Evolutionary conservation across 1,284 basidiomycete genomes (phyloP), one percentile per base, ranked within the genome.

Genomic region (Salmacisia buchloeana): DNA sequence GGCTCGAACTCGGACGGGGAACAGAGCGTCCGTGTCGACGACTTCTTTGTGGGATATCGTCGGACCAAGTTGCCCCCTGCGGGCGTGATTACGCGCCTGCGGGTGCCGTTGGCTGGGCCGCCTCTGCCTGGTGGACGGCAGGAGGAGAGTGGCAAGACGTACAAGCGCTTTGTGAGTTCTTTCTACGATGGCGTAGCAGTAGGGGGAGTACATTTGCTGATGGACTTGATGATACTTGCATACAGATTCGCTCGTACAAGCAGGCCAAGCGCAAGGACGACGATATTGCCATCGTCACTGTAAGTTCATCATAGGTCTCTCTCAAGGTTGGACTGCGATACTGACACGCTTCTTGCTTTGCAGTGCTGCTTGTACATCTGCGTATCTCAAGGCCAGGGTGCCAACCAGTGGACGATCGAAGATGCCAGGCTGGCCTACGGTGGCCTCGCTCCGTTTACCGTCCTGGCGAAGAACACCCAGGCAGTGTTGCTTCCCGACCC

Each of bases 281-380:
- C 60, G 80, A 81, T 59, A 81, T 81, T 52, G 78, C 80, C 36
- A 81, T 80, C 57, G 80, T 81, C 45, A 80, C 75, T 0, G 70
- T 67, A 12, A 80, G 80, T 66, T 67, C n/a, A n/a, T n/a, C n/a
- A n/a, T n/a, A n/a, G n/a, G n/a, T n/a, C n/a, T n/a, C n/a, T n/a
- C 25, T 43, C 57, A 34, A 2, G 5, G 18, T 59, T 33, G 18
- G 29, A 31, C 18, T 7, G 18, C 25, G 25, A 3, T 10, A 38
- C 27, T 34, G 35, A 54, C 0, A 65, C 61, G n/a, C 59, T 43
- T 18, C 41, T 2, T n/a, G 18, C 7, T 43, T 6, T 18, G 18
- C 41, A 43, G 41, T 43, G 41, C 3, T 68, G 68, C 12, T 33
- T 71, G 2, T 63, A 62, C 12, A 57, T 73, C n/a, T 43, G 41